Percentiles rank a stretch among this genome's conserved stretches.
These are phyloP conservation scores for Hypoxylon sp. DNA, from an alignment of 2,329 filamentous ascomycete genomes.

Conservation along the genomic window DNA sequence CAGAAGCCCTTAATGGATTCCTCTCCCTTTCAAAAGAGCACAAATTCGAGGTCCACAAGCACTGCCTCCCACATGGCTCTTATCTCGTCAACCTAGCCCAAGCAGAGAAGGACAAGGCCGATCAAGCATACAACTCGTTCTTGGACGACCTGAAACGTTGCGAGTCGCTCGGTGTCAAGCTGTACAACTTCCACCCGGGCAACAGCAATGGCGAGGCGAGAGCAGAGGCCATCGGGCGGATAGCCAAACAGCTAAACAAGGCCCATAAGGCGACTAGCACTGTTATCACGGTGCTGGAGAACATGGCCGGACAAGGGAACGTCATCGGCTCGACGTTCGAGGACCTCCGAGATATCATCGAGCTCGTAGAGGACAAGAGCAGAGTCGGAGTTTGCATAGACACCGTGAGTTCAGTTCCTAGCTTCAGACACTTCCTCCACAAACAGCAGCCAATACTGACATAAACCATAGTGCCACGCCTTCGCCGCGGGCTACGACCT, in stretches of 20 bases:
- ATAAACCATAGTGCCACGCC: conserved; percentile 75
- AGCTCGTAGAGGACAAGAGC: conserved; percentile 81
- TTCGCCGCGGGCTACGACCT: conserved; percentile 96
- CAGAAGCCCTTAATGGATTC: conserved; percentile 79
- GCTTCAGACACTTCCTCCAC: background rate
- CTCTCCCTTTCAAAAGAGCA: conserved; percentile 76
- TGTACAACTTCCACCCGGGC: conserved; percentile 99
- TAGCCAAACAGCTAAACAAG: conserved; percentile 85
- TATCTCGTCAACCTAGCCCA: conserved; percentile 98
- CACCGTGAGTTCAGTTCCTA: conserved; percentile 62
- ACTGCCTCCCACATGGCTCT: conserved; percentile 91
- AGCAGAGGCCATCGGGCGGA: conserved; percentile 79
- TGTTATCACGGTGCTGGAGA: conserved; percentile 90
- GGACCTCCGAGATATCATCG: conserved; percentile 88
- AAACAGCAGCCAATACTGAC: conserved; percentile 11
- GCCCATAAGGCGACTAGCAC: conserved; percentile 81
- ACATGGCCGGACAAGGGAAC: conserved; percentile 93
- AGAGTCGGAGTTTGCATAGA: conserved; percentile 96
- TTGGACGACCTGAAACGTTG: conserved; percentile 90
- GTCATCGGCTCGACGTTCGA: conserved; percentile 88
- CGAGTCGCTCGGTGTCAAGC: conserved; percentile 83
- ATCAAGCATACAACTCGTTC: conserved; percentile 88
- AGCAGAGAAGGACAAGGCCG: conserved; percentile 81
- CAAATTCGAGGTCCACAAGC: conserved; percentile 77
- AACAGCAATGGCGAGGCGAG: conserved; percentile 79